phyloP scores from a whole-genome alignment of 2,329 filamentous ascomycete species.

The Pestalotiopsis sp. region DNA sequence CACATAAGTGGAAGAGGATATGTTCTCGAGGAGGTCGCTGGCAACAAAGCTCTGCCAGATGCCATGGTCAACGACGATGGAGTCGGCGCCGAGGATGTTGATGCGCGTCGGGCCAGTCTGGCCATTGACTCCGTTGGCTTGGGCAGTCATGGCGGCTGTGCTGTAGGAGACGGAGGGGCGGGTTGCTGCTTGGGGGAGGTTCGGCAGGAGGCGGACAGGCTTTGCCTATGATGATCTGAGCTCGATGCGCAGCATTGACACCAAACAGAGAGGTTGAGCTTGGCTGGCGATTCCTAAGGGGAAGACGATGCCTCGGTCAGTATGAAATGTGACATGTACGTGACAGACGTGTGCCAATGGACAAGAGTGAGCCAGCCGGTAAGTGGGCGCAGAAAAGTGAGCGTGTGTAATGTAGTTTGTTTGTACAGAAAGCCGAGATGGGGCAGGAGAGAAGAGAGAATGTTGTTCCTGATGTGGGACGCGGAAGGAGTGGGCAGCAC shows the following conservation, averaged over 20 bases:
- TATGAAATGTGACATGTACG: neutral
- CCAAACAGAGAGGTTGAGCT: neutral
- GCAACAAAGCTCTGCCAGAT: constrained; percentile 84
- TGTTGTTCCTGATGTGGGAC: neutral
- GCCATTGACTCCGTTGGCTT: constrained; percentile 10
- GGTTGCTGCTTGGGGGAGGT: neutral
- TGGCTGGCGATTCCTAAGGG: neutral
- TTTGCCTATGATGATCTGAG: neutral
- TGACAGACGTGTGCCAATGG: too few relatives aligned
- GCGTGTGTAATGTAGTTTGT: too few relatives aligned
- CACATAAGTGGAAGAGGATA: constrained; percentile 87
- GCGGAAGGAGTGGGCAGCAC: neutral
- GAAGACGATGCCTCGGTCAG: neutral
- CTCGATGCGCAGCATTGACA: constrained; percentile 5
- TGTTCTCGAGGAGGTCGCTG: constrained; percentile 74
- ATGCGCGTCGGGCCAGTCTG: constrained; percentile 56
- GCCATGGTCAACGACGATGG: constrained; percentile 88
- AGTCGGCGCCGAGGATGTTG: constrained; percentile 82
- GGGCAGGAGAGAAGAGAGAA: neutral
- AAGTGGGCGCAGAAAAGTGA: too few relatives aligned
- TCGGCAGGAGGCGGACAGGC: neutral
- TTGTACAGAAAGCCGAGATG: too few relatives aligned
- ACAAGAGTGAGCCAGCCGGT: too few relatives aligned
- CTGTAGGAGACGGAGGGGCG: neutral
- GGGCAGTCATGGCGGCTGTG: constrained; percentile 2